These are phyloP conservation scores for Puccinia hordei DNA, from an alignment of 1,284 basidiomycete genomes.

Conservation along the genomic window DNA sequence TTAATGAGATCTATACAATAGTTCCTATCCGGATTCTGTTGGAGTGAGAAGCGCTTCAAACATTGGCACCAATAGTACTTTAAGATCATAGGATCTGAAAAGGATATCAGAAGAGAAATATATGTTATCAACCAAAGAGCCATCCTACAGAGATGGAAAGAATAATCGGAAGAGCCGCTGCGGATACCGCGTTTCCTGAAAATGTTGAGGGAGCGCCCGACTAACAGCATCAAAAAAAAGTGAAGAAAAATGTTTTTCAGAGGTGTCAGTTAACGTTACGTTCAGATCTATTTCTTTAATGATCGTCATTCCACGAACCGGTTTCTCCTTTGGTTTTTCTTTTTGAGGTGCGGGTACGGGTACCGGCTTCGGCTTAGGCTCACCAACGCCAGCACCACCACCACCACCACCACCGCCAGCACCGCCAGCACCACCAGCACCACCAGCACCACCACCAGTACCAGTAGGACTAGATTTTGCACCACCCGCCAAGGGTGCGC, in stretches of 20 bases:
- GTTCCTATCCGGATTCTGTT: not conserved
- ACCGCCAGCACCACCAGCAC: too few relatives aligned
- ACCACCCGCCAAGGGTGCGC: constrained; percentile 2
- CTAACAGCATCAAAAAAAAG: not conserved
- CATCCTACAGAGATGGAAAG: constrained; percentile 14
- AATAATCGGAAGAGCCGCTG: constrained; percentile 15
- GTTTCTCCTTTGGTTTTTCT: not conserved
- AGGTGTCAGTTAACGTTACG: not conserved
- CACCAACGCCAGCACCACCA: not conserved
- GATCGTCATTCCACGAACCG: constrained; percentile 7
- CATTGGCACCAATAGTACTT: not conserved
- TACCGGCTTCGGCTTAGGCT: too few relatives aligned
- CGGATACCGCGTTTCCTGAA: not conserved
- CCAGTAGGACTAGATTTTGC: too few relatives aligned
- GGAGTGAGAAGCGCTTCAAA: not conserved
- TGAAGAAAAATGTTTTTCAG: not conserved
- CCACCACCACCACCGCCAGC: too few relatives aligned
- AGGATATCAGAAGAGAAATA: not conserved
- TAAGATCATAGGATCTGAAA: not conserved
- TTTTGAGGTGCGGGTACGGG: too few relatives aligned
- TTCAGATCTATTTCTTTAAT: not conserved
- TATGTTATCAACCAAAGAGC: constrained; percentile 14
- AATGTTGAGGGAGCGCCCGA: not conserved
- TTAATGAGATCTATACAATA: not conserved
- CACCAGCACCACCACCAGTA: not conserved